These are phyloP conservation scores for Sindora glabra DNA, from an alignment of 306 rosid genomes.

Conservation along the genomic window DNA sequence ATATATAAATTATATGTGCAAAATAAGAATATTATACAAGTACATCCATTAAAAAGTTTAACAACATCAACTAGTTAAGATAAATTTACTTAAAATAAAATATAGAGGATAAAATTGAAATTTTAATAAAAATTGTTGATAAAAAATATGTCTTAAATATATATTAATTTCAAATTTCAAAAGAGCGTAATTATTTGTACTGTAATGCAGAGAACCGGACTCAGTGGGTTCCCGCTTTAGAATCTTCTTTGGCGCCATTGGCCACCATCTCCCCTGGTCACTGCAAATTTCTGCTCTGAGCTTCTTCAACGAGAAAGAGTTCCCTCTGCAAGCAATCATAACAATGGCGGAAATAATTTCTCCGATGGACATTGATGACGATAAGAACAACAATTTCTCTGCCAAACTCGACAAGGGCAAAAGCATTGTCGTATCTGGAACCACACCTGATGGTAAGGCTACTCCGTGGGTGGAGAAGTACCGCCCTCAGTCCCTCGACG, in stretches of 20 bases:
- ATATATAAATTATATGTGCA: no score
- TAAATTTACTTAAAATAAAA: no score
- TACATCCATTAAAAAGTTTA: no score
- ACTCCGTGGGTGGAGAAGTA: conserved; percentile 61
- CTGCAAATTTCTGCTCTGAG: neutral
- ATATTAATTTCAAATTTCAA: no score
- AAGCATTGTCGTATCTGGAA: conserved; percentile 17
- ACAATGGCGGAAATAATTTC: conserved; percentile 24
- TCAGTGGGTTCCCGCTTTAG: neutral
- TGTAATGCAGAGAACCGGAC: neutral
- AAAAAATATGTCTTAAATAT: no score
- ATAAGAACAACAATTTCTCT: neutral
- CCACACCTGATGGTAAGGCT: conserved; percentile 25
- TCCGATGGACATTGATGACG: conserved; percentile 43
- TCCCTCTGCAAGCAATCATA: neutral
- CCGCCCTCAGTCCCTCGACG: conserved; percentile 60
- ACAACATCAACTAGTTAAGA: no score
- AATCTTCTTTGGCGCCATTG: neutral
- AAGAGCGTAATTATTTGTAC: neutral
- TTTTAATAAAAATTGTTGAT: no score
- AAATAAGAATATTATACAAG: no score
- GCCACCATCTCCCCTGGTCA: neutral
- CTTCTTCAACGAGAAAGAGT: neutral
- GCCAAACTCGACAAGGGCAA: conserved; percentile 21
- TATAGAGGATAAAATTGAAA: no score